These are phyloP conservation scores for Leucocoprinus sp. DNA, from an alignment of 768 basidiomycete genomes.

Conservation along the genomic window DNA sequence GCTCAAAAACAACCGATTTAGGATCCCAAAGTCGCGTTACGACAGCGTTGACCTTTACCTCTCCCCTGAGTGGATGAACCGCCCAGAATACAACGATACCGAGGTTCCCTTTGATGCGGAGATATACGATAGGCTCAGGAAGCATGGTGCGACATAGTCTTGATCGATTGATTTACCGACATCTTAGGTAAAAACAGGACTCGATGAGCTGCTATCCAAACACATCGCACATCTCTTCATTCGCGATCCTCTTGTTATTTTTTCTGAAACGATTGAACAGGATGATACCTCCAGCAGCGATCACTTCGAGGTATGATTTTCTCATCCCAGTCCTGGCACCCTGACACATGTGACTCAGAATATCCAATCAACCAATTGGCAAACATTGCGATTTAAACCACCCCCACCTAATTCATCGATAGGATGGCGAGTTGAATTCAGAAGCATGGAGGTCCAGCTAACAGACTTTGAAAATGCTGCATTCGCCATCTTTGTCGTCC, in stretches of 20 bases:
- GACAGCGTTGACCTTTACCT: conserved; percentile 94
- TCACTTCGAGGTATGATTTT: conserved; percentile 77
- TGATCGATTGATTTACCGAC: neutral
- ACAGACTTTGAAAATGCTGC: conserved; percentile 99
- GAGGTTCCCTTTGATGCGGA: conserved; percentile 67
- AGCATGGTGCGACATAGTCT: conserved; percentile 53
- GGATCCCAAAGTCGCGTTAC: conserved; percentile 95
- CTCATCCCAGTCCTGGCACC: neutral
- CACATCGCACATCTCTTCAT: conserved; percentile 96
- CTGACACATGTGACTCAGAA: conserved; percentile 39
- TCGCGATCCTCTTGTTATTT: conserved; percentile 92
- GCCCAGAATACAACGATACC: conserved; percentile 92
- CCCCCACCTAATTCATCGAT: conserved; percentile 89
- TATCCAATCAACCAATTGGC: conserved; percentile 99
- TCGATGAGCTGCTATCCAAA: conserved; percentile 81
- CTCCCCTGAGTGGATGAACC: conserved; percentile 77
- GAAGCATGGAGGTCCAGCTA: conserved; percentile 98
- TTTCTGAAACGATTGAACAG: conserved; percentile 89
- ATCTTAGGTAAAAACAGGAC: conserved; percentile 37
- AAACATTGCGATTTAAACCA: conserved; percentile 97
- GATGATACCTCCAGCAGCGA: conserved; percentile 84
- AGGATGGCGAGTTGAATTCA: conserved; percentile 97
- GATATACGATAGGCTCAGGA: conserved; percentile 64
- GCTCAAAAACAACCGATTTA: conserved; percentile 60
- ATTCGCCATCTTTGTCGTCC: conserved; percentile 89